Conservation (phyloP, 2,329 filamentous ascomycete species). For the Diatrype stigma region DNA sequence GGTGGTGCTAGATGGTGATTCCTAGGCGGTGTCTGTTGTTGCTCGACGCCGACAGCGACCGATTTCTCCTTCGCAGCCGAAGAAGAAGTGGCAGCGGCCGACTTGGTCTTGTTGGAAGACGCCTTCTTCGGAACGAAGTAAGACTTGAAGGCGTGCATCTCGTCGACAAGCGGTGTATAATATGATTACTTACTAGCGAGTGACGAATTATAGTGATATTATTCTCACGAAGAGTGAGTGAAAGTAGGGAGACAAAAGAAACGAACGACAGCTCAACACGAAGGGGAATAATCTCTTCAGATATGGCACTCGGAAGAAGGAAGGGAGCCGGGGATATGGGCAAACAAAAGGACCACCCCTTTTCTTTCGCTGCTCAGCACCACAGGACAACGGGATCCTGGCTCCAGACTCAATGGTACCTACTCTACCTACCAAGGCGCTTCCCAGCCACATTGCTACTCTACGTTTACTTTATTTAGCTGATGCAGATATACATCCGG, state of each 20-base stretch:
- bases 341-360: background rate
- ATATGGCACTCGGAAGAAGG: background rate
- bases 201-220: background rate
- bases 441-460: background rate
- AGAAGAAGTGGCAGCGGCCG: background rate
- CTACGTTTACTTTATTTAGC: background rate
- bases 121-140: conserved; percentile 28
- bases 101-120: conserved; percentile 12
- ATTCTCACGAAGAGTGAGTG: background rate
- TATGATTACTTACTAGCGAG: conserved; percentile 8
- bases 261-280: background rate
- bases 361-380: background rate
- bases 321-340: background rate
- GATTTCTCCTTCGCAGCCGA: conserved; percentile 7
- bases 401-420: no score
- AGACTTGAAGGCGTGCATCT: conserved; percentile 30
- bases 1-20: conserved; percentile 1
- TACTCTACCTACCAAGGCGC: background rate
- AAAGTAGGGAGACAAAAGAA: background rate
- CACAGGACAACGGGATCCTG: background rate
- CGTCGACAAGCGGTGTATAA: conserved; percentile 6
- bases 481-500: background rate
- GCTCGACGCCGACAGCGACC: background rate
- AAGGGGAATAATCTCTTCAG: background rate
- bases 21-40: background rate